These are phyloP conservation scores for Stemphylium beticola DNA, from an alignment of 2,329 filamentous ascomycete species.

Conservation along the genomic window DNA sequence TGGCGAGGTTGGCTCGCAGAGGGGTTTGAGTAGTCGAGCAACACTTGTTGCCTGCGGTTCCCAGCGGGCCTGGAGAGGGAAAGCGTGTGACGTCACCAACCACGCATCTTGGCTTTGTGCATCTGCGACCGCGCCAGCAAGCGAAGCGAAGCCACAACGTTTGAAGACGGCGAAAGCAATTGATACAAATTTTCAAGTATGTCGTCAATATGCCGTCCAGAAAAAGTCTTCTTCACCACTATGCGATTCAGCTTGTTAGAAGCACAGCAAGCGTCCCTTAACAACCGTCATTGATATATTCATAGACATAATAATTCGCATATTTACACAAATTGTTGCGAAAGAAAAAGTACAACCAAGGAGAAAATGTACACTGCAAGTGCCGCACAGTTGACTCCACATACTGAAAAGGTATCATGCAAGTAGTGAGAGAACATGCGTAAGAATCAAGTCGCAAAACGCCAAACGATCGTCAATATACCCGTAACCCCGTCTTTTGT, in stretches of 20 bases:
- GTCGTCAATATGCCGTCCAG: too few relatives aligned
- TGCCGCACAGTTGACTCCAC: slow-evolving; percentile 41
- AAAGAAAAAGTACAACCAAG: slow-evolving; percentile 14
- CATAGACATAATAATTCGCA: slow-evolving; percentile 11
- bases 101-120: slow-evolving; percentile 12
- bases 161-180: background rate
- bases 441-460: slow-evolving; percentile 16
- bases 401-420: slow-evolving; percentile 47
- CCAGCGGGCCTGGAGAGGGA: slow-evolving; percentile 1
- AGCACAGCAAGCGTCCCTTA: too few relatives aligned
- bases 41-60: slow-evolving; percentile 4
- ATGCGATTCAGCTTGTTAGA: too few relatives aligned
- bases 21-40: background rate
- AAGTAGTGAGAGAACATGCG: slow-evolving; percentile 36
- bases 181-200: too few relatives aligned
- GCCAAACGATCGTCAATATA: slow-evolving; percentile 17
- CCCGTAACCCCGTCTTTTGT: slow-evolving; percentile 2
- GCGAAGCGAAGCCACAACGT: slow-evolving; percentile 1
- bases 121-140: background rate
- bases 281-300: background rate
- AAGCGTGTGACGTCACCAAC: slow-evolving; percentile 16
- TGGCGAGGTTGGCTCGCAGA: slow-evolving; percentile 8
- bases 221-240: too few relatives aligned
- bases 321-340: slow-evolving; percentile 30
- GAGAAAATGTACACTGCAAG: slow-evolving; percentile 38